phyloP scores from a whole-genome alignment of 345 rosid species.

The Camelina neglecta region DNA sequence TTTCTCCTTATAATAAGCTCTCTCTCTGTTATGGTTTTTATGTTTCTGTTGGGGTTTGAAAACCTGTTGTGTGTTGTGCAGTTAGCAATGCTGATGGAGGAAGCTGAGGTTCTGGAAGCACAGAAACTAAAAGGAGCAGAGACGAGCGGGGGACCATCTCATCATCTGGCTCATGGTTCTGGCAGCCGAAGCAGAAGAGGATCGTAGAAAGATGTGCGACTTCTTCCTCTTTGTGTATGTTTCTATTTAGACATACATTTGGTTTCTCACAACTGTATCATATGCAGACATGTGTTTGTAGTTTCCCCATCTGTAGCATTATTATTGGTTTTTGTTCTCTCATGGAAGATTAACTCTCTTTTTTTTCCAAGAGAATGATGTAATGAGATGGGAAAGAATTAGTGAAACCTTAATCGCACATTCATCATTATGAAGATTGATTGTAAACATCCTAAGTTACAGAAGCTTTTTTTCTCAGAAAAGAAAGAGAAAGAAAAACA shows the following conservation, averaged over 20 bases:
- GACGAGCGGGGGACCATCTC: slow-evolving; percentile 49
- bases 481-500: neutral
- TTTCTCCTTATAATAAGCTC: neutral
- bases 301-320: slow-evolving; percentile 23
- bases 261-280: slow-evolving; percentile 24
- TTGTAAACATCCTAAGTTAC: neutral
- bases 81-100: slow-evolving; percentile 63
- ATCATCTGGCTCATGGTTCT: slow-evolving; percentile 45
- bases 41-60: neutral
- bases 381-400: neutral
- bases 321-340: neutral
- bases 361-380: slow-evolving; percentile 20
- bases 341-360: slow-evolving; percentile 9
- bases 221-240: slow-evolving; percentile 19
- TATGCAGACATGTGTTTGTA: slow-evolving; percentile 15
- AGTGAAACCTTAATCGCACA: neutral
- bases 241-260: slow-evolving; percentile 3
- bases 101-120: slow-evolving; percentile 68
- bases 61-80: slow-evolving; percentile 40
- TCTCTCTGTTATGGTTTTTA: slow-evolving; percentile 4
- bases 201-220: slow-evolving; percentile 33
- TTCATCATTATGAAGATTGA: neutral
- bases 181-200: slow-evolving; percentile 65
- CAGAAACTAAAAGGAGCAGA: slow-evolving; percentile 53
- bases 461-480: too few species aligned